Base-by-base conservation (phyloP, 2,329 filamentous ascomycete genomes). In the Anisogramma anomala region DNA sequence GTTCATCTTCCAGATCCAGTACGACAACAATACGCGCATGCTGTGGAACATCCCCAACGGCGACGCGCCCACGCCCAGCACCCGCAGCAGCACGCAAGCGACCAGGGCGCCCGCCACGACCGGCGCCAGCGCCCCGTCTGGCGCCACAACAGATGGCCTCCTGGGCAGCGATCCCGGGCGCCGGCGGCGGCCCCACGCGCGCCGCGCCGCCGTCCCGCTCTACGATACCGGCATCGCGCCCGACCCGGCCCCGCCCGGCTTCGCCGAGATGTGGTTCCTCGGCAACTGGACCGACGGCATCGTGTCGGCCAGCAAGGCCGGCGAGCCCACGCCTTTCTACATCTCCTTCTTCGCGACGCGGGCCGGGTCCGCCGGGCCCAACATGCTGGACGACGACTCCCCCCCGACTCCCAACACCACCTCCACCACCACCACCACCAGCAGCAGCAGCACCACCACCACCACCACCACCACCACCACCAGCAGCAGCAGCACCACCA, bases 241-340 rank as follows among this genome's bases (percentile, higher is more conserved):
- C 0, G 60, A 66, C 2, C 81, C 81, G 0, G 52, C 64, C 1
- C 67, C 78, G 3, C 79, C 81, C 0, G 63, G 61, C n/a, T 65
- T 74, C 19, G 65, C 75, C 28, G 88, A 96, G 45, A 81, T 85
- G 60, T 72, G 66, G 47, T 94, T 95, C 53, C 60, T 95, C 6
- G 87, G 88, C 4, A 84, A 87, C 55, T 88, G 84, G 0, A 94
- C 87, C 0, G 89, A 96, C 53, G 71, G 72, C 0, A 77, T 84
- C 47, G 66, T 71, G 10, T 69, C 71, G 0, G 53, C 72, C 31
- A 63, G 79, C 3, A 94, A 66, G 58, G 79, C 79, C 1, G 88
- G 88, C 49, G 88, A 94, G 61, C 72, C 79, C 7, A 93, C 89
- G 0, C 88, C 89, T 0, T 94, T 95, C 60, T 94, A 82, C 58